These are phyloP conservation scores for Fulvia fulva DNA, from an alignment of 2,329 filamentous ascomycete species.

Conservation along the genomic window DNA sequence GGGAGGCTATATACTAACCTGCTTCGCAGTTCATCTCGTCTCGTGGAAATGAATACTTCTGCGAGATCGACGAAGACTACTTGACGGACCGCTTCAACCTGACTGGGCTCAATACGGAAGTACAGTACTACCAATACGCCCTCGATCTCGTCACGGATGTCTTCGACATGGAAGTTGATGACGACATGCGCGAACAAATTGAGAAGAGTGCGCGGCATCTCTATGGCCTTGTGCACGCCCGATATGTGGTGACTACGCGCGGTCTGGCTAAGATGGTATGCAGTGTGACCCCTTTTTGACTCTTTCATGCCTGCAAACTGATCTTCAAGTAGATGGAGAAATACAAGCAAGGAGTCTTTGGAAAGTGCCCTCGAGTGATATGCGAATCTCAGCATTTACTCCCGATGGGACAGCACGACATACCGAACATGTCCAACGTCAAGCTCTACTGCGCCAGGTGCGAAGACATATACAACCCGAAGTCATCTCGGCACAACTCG, in stretches of 20 bases:
- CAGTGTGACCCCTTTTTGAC: conserved; percentile 10
- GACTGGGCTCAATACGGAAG: conserved; percentile 93
- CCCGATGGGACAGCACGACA: conserved; percentile 89
- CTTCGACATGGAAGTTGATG: conserved; percentile 97
- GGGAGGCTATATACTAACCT: conserved; percentile 8
- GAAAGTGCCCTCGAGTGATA: conserved; percentile 94
- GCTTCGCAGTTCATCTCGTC: conserved; percentile 84
- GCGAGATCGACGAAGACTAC: conserved; percentile 99
- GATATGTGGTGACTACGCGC: conserved; percentile 93
- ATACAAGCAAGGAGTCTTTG: conserved; percentile 97
- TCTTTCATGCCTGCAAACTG: conserved; percentile 3
- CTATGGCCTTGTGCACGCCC: conserved; percentile 91
- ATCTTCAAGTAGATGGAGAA: conserved; percentile 74
- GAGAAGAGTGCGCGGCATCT: conserved; percentile 95
- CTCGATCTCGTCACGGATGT: conserved; percentile 96
- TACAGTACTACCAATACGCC: conserved; percentile 98
- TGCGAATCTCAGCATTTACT: conserved; percentile 90
- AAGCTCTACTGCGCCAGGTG: conserved; percentile 97
- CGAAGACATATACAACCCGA: conserved; percentile 98
- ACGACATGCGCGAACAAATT: conserved; percentile 96
- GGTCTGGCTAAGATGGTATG: conserved; percentile 93
- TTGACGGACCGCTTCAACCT: conserved; percentile 97
- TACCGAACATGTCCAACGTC: conserved; percentile 81
- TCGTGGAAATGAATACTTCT: conserved; percentile 97
- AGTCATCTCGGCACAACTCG: conserved; percentile 88